Evolutionary conservation across 208 protist species (phyloP).

Genomic region (Leishmania tropica): DNA sequence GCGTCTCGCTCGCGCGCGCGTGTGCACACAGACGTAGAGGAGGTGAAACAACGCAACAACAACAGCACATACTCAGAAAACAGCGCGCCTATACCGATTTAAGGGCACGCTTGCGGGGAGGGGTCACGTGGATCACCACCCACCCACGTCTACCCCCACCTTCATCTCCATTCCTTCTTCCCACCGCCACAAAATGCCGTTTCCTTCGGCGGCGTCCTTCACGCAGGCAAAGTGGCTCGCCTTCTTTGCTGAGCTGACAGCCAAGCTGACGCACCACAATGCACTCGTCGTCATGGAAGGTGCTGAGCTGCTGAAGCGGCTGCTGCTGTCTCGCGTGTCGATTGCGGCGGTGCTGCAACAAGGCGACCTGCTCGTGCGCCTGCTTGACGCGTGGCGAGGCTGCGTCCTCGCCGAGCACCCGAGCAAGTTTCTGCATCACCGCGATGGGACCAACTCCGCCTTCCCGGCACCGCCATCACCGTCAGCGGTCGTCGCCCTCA

Average conservation of each 20-base stretch:
- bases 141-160: background rate
- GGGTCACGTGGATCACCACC: background rate
- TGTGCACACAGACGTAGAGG: background rate
- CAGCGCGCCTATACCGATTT: background rate
- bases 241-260: constrained; percentile 87
- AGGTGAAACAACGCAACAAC: background rate
- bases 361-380: constrained; percentile 54
- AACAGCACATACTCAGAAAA: background rate
- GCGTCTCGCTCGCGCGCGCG: background rate
- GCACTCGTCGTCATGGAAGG: constrained; percentile 77
- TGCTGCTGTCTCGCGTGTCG: constrained; percentile 72
- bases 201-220: constrained; percentile 49
- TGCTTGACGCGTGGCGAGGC: constrained; percentile 64
- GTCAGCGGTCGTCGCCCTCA: constrained; percentile 30
- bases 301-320: constrained; percentile 69
- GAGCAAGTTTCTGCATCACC: background rate
- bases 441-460: background rate
- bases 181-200: constrained; percentile 44
- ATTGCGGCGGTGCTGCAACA: constrained; percentile 82
- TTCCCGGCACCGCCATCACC: background rate
- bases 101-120: background rate
- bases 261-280: constrained; percentile 86
- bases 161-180: background rate
- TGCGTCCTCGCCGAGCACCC: constrained; percentile 38
- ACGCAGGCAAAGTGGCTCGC: constrained; percentile 81